Base-by-base conservation (phyloP, 768 basidiomycete species). In the Trametes maxima region DNA sequence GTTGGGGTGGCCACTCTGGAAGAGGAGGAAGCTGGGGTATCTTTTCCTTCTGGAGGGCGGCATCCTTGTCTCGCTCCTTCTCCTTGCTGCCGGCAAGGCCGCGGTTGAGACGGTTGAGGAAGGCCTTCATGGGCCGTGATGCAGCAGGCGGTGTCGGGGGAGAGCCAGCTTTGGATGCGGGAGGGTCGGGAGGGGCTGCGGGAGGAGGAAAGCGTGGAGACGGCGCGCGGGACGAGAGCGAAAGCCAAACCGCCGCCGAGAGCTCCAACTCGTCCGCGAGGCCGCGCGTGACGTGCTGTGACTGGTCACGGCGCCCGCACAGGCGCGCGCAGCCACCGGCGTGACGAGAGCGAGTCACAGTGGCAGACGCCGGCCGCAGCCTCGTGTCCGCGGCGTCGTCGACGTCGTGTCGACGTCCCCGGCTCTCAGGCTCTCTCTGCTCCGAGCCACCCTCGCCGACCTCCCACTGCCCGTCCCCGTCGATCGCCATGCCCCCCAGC, bases 71-170 rank as follows among this genome's bases (percentile, higher is more conserved):
- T 57, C 71, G 77, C 39, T 84, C 84, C 69, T 79, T 83, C 69
- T 87, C 84, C 75, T 84, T 89, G 69, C 88, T 84, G 74, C 86
- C 89, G 70, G 80, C 75, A 66, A 78, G 82, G 60, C 78, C 82
- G 68, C 86, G 75, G 71, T 90, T 90, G 67, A 93, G 77, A 70
- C 90, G 85, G 71, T 83, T 82, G 74, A 93, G 84, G 68, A 93
- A 88, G 45, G 92, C 91, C 82, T 92, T 93, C 91, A 94, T 94
- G 73, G 39, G 74, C 62, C 55, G 19, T 51, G 39, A 48, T 48
- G 58, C 25, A 35, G 54, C 57, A 46, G 62, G 44, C 43, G 47
- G 60, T 47, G 52, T 50, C 44, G 42, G 37, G 24, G 50, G 47
- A 28, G 54, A 58, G 62, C 60, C 57, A 67, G 55, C 57, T 50